phyloP scores from a whole-genome alignment of 2,329 filamentous ascomycete genomes.

The Cadophora malorum region DNA sequence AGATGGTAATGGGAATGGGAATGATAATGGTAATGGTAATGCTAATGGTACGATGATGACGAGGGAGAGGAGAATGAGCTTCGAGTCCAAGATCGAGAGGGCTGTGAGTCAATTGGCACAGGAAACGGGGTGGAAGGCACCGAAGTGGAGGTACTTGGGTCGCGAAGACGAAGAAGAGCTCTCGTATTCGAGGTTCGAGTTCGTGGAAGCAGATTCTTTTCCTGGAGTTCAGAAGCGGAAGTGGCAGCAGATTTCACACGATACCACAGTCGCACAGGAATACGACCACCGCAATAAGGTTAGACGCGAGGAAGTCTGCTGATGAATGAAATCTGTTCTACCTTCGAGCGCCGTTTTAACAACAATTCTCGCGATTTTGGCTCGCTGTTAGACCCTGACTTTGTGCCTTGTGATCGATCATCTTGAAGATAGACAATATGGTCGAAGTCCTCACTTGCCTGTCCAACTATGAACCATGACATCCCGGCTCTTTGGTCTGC shows the following conservation, averaged over 20 bases:
- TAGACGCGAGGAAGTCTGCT: not conserved
- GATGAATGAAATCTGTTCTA: not conserved
- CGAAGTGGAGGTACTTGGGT: slow-evolving; percentile 27
- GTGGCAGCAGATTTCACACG: not conserved
- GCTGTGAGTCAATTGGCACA: slow-evolving; percentile 23
- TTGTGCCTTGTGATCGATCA: not conserved
- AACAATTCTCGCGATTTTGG: not conserved
- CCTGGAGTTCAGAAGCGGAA: too few relatives aligned
- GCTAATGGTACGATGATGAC: not conserved
- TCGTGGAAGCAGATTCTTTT: too few relatives aligned
- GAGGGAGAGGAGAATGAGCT: slow-evolving; percentile 17
- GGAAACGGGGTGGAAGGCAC: slow-evolving; percentile 25
- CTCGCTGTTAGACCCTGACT: not conserved
- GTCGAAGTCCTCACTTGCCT: not conserved
- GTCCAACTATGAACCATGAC: not conserved
- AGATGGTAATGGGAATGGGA: not conserved
- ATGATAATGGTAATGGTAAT: not conserved
- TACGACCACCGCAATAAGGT: not conserved
- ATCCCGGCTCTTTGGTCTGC: too few relatives aligned
- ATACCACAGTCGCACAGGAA: not conserved
- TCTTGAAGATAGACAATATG: not conserved
- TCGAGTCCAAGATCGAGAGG: slow-evolving; percentile 23
- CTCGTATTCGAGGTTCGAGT: not conserved
- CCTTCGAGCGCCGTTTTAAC: not conserved
- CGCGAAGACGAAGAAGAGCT: not conserved